Percentiles rank a stretch among this genome's conserved stretches.
phyloP scores from a whole-genome alignment of 305 asterid genomes.

The Fraxinus greggii region DNA sequence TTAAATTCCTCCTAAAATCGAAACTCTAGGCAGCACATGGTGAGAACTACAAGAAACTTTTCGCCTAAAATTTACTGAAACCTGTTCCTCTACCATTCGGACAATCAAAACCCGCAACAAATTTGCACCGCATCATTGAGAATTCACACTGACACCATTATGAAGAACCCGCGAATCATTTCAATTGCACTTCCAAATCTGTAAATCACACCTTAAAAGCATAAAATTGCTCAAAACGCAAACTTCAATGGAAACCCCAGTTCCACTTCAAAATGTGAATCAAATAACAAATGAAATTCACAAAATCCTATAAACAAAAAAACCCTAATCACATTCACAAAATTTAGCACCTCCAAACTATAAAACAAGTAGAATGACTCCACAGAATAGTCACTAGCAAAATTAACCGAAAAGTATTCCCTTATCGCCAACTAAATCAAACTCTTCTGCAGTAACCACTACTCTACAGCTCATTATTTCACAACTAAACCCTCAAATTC shows the following conservation, averaged over 20 bases:
- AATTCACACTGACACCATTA: conserved; percentile 16
- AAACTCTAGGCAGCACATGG: conserved; percentile 30
- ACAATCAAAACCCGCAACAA: conserved; percentile 31
- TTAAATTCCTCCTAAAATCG: conserved; percentile 33
- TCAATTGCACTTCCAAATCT: conserved; percentile 12
- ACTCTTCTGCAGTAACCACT: conserved; percentile 13
- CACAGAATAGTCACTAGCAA: conserved; percentile 21
- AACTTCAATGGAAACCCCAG: conserved; percentile 28
- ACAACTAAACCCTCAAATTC: conserved; percentile 27
- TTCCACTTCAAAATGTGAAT: conserved; percentile 21
- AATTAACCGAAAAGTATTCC: neutral
- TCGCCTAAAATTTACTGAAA: conserved; percentile 3
- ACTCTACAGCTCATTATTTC: conserved; percentile 18
- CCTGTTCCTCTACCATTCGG: conserved; percentile 22
- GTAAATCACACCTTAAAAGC: conserved; percentile 25
- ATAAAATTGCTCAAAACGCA: conserved; percentile 5
- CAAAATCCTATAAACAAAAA: conserved; percentile 18
- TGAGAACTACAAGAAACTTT: conserved; percentile 20
- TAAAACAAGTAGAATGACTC: conserved; percentile 24
- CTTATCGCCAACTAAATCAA: neutral
- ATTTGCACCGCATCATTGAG: conserved; percentile 23
- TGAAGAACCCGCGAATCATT: conserved; percentile 15
- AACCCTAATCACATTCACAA: conserved; percentile 10
- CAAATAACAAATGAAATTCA: conserved; percentile 24
- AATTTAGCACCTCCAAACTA: conserved; percentile 30